phyloP scores from a whole-genome alignment of 2,329 filamentous ascomycete species.

The Talaromyces rugulosus region DNA sequence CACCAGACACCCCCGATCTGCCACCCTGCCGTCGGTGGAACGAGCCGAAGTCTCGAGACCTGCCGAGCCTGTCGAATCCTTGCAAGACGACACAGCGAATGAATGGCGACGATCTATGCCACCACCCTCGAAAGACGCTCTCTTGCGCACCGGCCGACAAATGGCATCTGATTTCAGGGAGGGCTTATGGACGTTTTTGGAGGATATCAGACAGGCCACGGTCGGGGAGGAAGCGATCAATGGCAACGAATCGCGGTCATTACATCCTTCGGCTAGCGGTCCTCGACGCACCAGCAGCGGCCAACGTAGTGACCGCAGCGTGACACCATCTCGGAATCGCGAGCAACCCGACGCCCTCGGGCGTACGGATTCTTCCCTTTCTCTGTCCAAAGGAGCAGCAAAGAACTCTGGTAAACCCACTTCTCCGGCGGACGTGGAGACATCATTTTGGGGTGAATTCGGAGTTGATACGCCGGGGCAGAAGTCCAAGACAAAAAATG shows the following conservation, averaged over 20 bases:
- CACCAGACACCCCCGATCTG: conserved; percentile 35
- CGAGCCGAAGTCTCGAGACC: conserved; percentile 21
- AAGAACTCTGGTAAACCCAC: conserved; percentile 39
- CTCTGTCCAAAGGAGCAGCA: conserved; percentile 23
- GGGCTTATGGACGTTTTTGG: conserved; percentile 89
- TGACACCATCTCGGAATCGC: conserved; percentile 26
- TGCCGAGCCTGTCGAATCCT: conserved; percentile 19
- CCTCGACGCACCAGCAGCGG: conserved; percentile 17
- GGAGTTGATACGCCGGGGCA: conserved; percentile 45
- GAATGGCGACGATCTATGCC: conserved; percentile 41
- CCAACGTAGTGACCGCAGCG: conserved; percentile 28
- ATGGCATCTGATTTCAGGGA: conserved; percentile 86
- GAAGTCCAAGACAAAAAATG: conserved; percentile 28
- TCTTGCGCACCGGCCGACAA: conserved; percentile 62
- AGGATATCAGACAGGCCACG: conserved; percentile 91
- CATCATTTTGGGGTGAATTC: conserved; percentile 50
- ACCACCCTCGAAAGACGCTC: conserved; percentile 45
- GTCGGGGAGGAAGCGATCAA: conserved; percentile 86
- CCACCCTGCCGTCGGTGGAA: conserved; percentile 38
- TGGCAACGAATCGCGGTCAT: conserved; percentile 43
- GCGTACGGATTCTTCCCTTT: conserved; percentile 28
- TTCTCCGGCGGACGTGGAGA: conserved; percentile 38
- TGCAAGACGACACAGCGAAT: conserved; percentile 31
- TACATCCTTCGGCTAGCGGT: conserved; percentile 25
- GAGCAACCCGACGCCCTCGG: conserved; percentile 26